phyloP scores from a whole-genome alignment of 768 basidiomycete genomes.

The Suillus tomentosus region DNA sequence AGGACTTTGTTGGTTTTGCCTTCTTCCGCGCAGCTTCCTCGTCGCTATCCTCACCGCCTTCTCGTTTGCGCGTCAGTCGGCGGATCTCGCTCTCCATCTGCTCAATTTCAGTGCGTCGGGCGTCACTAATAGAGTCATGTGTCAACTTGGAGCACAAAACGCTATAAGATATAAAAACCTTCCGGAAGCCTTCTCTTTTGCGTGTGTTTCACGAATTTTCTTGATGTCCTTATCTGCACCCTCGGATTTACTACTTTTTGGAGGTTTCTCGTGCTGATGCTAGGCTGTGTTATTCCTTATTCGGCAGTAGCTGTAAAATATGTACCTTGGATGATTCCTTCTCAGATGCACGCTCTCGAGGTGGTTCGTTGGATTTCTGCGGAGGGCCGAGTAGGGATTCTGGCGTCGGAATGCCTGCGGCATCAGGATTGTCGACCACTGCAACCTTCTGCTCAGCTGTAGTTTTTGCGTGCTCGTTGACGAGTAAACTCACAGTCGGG shows the following conservation, averaged over 20 bases:
- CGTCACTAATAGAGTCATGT: conserved; percentile 41
- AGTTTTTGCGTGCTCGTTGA: neutral
- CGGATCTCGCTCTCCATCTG: conserved; percentile 90
- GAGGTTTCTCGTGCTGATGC: conserved; percentile 25
- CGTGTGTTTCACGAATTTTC: conserved; percentile 76
- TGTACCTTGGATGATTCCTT: conserved; percentile 23
- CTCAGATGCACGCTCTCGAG: conserved; percentile 1
- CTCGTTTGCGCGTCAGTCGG: conserved; percentile 64
- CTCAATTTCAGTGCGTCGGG: conserved; percentile 76
- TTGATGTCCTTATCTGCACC: conserved; percentile 51
- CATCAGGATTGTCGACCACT: conserved; percentile 27
- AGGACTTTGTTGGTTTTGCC: conserved; percentile 62
- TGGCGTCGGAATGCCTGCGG: conserved; percentile 14
- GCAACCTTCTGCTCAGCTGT: conserved; percentile 4
- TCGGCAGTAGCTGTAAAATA: neutral
- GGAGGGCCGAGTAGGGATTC: conserved; percentile 13
- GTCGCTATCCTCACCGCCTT: conserved; percentile 61
- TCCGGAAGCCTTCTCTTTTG: conserved; percentile 63
- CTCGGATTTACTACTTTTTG: conserved; percentile 41
- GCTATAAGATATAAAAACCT: conserved; percentile 45
- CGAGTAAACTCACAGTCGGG: conserved; percentile 69
- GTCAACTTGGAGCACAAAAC: conserved; percentile 3
- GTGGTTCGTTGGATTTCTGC: conserved; percentile 10
- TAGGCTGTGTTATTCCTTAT: neutral
- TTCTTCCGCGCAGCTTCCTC: conserved; percentile 58